Evolutionary conservation across 148 eudicot genomes (phyloP), one percentile per base, ranked within the genome.

Genomic region (Chenopodium suecicum): DNA sequence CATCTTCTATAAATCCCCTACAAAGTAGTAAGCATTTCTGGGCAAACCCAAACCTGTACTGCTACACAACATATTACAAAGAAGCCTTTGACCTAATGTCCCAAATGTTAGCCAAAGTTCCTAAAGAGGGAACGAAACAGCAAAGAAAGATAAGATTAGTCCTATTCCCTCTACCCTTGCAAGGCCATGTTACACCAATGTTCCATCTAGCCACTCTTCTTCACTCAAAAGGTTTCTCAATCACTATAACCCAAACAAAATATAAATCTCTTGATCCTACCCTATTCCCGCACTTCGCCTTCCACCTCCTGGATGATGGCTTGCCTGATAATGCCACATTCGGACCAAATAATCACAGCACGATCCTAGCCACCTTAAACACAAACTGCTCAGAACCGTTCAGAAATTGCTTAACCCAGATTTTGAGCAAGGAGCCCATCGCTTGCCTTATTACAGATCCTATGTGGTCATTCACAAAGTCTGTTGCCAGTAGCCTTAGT

Each of bases 141-240:
- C 52, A 23, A 7, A 14, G 37, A 12, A 74, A 79, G 71, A 9
- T 73, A 8, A 72, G 81, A 54, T 41, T 82, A 32, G 32, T 89
- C 22, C 27, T 89, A 3, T 86, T 88, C 46, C 90, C 92, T 19
- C 46, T 73, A 9, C 91, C 88, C 29, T 72, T 86, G 16, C 91
- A 87, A 84, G 91, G 91, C 72, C 90, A 89, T 79, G 70, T 84
- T 50, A 86, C 80, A 12, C 90, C 92, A 11, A 88, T 88, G 92
- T 73, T 89, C 16, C 86, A 89, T 32, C 83, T 89, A 23, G 92
- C 87, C 11, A 73, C 71, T 37, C 76, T 84, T 32, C 86, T 88
- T 44, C 85, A 87, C 62, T 77, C 90, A 2, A 84, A 78, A 37
- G 87, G 87, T 48, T 89, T 89, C 87, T 37, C 76, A 2, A 88